Percentiles rank a stretch among this genome's conserved stretches.
Conservation (phyloP, 192 early-diverging fungal species). For the Backusella westeae region DNA sequence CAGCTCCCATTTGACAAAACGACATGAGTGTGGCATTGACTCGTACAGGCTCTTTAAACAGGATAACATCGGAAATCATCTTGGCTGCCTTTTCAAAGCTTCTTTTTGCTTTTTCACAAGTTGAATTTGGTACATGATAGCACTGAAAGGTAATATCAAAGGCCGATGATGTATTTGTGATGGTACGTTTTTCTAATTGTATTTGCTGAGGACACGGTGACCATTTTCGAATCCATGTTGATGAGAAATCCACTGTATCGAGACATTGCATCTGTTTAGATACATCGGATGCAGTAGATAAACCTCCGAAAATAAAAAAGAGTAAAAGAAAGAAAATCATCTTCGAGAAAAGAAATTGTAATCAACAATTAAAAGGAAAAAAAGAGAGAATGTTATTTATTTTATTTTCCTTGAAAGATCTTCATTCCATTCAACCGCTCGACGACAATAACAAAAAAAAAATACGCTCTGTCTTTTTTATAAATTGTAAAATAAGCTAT, state of each 20-base stretch:
- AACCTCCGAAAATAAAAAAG: neutral
- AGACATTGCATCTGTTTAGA: neutral
- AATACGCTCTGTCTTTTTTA: neutral
- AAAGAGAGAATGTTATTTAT: neutral
- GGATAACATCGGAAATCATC: slow-evolving; percentile 24
- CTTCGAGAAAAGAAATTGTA: neutral
- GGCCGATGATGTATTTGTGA: neutral
- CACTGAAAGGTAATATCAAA: slow-evolving; percentile 20
- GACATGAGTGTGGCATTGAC: slow-evolving; percentile 40
- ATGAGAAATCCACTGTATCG: neutral
- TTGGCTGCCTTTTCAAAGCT: slow-evolving; percentile 26
- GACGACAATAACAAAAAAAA: neutral
- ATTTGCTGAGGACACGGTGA: neutral
- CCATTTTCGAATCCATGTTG: neutral
- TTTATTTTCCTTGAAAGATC: neutral
- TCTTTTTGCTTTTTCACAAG: slow-evolving; percentile 27
- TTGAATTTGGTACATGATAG: neutral
- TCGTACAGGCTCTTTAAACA: slow-evolving; percentile 17
- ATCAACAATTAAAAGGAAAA: neutral
- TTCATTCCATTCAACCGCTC: neutral
- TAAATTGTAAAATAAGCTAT: slow-evolving; percentile 5
- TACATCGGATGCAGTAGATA: neutral
- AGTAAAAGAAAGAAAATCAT: neutral
- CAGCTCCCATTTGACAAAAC: slow-evolving; percentile 27
- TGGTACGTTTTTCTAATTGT: neutral